These are phyloP conservation scores for Metrosideros polymorpha DNA, from an alignment of 441 rosid genomes.

Conservation along the genomic window DNA sequence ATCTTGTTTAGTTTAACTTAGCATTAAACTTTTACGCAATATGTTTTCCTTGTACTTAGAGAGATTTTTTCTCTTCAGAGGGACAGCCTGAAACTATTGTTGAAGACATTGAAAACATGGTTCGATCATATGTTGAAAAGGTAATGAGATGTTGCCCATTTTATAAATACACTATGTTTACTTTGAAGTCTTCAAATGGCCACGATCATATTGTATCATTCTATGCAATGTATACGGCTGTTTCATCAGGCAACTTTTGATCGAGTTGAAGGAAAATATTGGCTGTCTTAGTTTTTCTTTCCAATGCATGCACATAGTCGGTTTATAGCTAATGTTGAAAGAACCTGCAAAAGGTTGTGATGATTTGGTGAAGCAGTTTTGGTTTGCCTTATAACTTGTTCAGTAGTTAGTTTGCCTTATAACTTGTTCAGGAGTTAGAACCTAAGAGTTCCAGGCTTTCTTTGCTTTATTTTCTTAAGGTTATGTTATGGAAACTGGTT, in stretches of 20 bases:
- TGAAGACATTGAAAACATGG: conserved; percentile 73
- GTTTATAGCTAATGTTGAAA: not conserved
- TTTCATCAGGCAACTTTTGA: not conserved
- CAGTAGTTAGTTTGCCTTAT: not conserved
- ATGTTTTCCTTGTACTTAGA: not conserved
- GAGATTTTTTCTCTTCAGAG: conserved; percentile 35
- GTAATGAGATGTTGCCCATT: conserved; percentile 15
- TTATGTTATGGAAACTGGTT: not conserved
- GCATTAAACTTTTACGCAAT: not conserved
- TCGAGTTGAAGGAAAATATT: not conserved
- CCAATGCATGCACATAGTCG: not conserved
- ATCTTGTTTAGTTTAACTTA: not conserved
- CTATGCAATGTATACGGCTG: not conserved
- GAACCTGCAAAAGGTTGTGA: not conserved
- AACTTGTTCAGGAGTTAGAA: not conserved
- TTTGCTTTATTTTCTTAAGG: not conserved
- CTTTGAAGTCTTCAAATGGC: not conserved
- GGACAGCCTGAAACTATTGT: conserved; percentile 81
- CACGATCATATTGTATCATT: not conserved
- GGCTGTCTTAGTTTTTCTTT: not conserved
- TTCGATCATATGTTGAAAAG: conserved; percentile 65
- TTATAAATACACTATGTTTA: not conserved
- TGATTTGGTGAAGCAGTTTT: not conserved
- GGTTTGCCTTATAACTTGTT: not conserved
- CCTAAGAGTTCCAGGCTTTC: not conserved